phyloP scores from a whole-genome alignment of 768 basidiomycete genomes.

The Ephemerocybe angulata region DNA sequence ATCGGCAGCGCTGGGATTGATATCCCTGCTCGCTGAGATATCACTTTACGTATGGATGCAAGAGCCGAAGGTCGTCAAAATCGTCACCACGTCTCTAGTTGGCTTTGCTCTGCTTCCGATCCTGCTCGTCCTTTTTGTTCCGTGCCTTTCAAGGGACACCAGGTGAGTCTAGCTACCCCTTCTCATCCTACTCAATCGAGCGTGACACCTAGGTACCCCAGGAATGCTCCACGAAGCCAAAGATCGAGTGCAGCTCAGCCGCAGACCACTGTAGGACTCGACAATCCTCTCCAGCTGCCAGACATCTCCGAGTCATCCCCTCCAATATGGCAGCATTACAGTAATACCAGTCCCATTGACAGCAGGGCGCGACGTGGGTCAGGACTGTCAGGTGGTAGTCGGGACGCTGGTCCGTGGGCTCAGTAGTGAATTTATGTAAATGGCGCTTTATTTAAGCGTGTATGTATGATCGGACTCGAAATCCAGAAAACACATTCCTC shows the following conservation, averaged over 20 bases:
- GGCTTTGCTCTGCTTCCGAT: background rate
- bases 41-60: slow-evolving; percentile 21
- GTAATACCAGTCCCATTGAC: no score
- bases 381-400: no score
- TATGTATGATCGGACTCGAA: no score
- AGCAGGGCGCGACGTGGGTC: no score
- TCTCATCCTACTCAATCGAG: background rate
- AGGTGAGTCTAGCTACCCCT: background rate
- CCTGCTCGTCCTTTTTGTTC: background rate
- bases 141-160: background rate
- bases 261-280: no score
- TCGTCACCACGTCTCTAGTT: slow-evolving; percentile 13
- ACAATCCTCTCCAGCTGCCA: background rate
- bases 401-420: no score
- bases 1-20: slow-evolving; percentile 17
- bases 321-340: background rate
- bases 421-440: no score
- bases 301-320: background rate
- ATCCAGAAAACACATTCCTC: no score
- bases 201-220: background rate
- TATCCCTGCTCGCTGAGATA: slow-evolving; percentile 18
- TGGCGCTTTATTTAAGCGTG: no score
- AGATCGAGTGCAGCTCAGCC: background rate
- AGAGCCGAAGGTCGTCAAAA: slow-evolving; percentile 13
- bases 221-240: background rate